Base-by-base conservation (phyloP, 2,329 filamentous ascomycete genomes). In the Myriosclerotinia curreyana region DNA sequence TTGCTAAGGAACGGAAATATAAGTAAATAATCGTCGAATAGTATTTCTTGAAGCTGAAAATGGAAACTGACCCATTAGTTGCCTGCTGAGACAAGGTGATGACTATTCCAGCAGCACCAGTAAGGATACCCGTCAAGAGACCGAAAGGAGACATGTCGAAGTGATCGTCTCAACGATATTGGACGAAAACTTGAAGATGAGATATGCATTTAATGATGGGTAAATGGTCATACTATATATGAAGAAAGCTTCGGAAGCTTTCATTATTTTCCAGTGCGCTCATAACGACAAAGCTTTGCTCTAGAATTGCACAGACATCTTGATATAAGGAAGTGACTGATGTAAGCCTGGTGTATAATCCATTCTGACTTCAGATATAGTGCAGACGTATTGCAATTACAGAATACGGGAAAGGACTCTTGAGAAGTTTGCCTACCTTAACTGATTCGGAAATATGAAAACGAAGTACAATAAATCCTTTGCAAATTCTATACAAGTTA, bases 251-350 rank as follows among this genome's bases (percentile, higher is more conserved):
- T 20, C 28, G 14, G 31, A 48, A 22, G 42, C 8, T 22, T 17
- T 34, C 42, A 59, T 59, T 7, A 31, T 36, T 38, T 36, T 9
- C 31, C 28, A 14, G 14, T 1, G 31, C 44, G 55, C 31, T 49
- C 25, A 59, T 36, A 8, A 22, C 7, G n/a, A 59, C 31, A n/a
- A 46, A 59, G 31, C 5, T 36, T 38, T 28, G n/a, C 55, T 38
- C 31, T 59, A 59, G 31, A 42, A 36, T 48, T 59, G 28, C 55
- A 59, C 42, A 59, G 42, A 48, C n/a, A n/a, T n/a, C n/a, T n/a
- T n/a, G n/a, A n/a, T n/a, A 4, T n/a, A 46, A 46, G 42, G 54
- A 31, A 46, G 40, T 20, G 28, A 11, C 12, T 36, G 28, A 36
- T 48, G 31, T 36, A 22, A 48, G 28, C n/a, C 28, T 25, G 28